Conservation (phyloP, 768 basidiomycete genomes). For the Termitomyces sp. region DNA sequence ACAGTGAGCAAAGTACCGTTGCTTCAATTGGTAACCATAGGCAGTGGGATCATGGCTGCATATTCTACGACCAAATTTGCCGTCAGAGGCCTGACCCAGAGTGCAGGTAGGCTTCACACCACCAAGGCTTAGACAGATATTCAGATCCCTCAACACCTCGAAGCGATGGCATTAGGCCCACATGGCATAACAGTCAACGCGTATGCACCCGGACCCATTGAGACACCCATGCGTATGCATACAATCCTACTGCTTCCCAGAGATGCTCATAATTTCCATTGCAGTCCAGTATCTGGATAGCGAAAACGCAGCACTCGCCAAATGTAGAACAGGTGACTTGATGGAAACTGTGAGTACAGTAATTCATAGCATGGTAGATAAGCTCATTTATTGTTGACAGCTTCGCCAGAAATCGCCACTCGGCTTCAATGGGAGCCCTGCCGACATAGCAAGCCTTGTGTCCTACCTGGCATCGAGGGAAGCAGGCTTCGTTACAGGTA, state of each 20-base stretch:
- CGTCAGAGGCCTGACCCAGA: conserved; percentile 35
- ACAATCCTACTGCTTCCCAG: not conserved
- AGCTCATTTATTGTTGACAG: not conserved
- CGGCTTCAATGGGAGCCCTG: conserved; percentile 13
- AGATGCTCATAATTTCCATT: not conserved
- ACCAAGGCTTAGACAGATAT: no score
- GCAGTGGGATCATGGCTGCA: conserved; percentile 3
- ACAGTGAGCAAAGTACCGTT: not conserved
- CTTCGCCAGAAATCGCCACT: conserved; percentile 4
- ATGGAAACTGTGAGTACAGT: not conserved
- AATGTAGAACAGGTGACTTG: conserved; percentile 5
- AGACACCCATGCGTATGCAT: conserved; percentile 14
- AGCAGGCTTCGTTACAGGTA: conserved; percentile 27
- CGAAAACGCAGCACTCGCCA: not conserved
- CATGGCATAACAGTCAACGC: conserved; percentile 41
- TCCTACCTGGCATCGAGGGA: conserved; percentile 31
- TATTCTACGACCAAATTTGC: conserved; percentile 39
- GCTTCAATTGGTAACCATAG: not conserved
- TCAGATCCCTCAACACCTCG: not conserved
- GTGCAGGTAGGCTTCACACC: conserved; percentile 25
- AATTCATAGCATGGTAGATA: not conserved
- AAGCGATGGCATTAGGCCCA: conserved; percentile 33
- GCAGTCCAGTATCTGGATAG: conserved; percentile 4
- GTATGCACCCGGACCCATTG: conserved; percentile 32
- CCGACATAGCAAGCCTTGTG: conserved; percentile 34